These are phyloP conservation scores for Magnusiomyces suaveolens DNA, from an alignment of 1,139 yeast species.

Conservation along the genomic window DNA sequence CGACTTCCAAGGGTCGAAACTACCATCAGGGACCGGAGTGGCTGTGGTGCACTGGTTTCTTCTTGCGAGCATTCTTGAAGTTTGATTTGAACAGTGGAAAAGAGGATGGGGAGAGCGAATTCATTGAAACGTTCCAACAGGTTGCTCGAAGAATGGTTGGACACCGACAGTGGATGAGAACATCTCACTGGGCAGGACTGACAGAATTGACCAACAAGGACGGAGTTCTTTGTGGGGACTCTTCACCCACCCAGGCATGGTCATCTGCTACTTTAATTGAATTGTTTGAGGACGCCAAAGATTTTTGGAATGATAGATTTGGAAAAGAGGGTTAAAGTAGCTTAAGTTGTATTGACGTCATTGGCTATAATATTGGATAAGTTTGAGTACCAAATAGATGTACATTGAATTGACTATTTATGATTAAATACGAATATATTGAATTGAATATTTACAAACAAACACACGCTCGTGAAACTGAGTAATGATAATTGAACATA, in stretches of 20 bases:
- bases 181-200: slow-evolving; percentile 85
- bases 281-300: slow-evolving; percentile 52
- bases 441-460: too few species aligned
- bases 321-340: background rate
- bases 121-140: slow-evolving; percentile 36
- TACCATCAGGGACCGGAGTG: slow-evolving; percentile 99
- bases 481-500: too few species aligned
- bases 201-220: slow-evolving; percentile 86
- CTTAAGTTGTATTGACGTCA: too few species aligned
- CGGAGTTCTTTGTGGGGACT: slow-evolving; percentile 71
- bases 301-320: background rate
- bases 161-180: slow-evolving; percentile 59
- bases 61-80: slow-evolving; percentile 58
- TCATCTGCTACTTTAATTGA: slow-evolving; percentile 79
- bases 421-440: too few species aligned
- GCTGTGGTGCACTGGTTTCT: slow-evolving; percentile 89
- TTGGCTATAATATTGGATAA: too few species aligned
- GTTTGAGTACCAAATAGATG: too few species aligned
- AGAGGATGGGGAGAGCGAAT: slow-evolving; percentile 15
- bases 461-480: too few species aligned
- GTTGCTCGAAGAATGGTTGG: slow-evolving; percentile 46
- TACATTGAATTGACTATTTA: too few species aligned
- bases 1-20: slow-evolving; percentile 89
- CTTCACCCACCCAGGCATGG: slow-evolving; percentile 97
- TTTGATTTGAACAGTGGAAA: slow-evolving; percentile 40